Conservation (phyloP, 176 grass and related monocot genomes). For the Eremochloa ophiuroides region DNA sequence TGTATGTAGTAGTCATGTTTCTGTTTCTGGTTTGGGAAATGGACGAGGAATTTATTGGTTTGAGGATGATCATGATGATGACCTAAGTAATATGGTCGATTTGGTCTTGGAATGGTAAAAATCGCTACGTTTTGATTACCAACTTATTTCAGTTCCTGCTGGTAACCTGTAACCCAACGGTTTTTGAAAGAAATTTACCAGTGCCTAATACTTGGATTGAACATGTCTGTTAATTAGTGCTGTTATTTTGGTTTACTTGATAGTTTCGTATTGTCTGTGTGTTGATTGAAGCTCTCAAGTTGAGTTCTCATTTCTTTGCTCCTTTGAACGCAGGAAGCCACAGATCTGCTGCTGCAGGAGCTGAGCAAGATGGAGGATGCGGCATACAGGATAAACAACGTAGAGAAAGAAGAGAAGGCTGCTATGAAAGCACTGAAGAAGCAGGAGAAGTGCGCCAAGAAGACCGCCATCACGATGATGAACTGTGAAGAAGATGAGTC, state of each 20-base stretch:
- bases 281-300: background rate
- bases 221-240: background rate
- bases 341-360: conserved; percentile 52
- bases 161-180: background rate
- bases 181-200: background rate
- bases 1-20: background rate
- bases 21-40: background rate
- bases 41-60: background rate
- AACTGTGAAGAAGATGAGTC: conserved; percentile 18
- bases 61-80: background rate
- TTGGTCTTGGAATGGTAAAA: background rate
- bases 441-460: conserved; percentile 29
- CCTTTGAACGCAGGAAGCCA: conserved; percentile 40
- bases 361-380: conserved; percentile 51
- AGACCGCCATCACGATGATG: background rate
- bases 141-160: background rate
- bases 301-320: background rate
- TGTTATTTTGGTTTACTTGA: background rate
- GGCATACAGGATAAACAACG: conserved; percentile 40
- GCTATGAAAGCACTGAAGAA: conserved; percentile 24
- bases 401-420: conserved; percentile 36
- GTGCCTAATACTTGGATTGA: background rate
- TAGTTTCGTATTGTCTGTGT: background rate
- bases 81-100: background rate
- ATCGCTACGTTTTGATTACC: background rate